Evolutionary conservation across 2,329 filamentous ascomycete species (phyloP).

Genomic region (Pseudocercospora vitis): DNA sequence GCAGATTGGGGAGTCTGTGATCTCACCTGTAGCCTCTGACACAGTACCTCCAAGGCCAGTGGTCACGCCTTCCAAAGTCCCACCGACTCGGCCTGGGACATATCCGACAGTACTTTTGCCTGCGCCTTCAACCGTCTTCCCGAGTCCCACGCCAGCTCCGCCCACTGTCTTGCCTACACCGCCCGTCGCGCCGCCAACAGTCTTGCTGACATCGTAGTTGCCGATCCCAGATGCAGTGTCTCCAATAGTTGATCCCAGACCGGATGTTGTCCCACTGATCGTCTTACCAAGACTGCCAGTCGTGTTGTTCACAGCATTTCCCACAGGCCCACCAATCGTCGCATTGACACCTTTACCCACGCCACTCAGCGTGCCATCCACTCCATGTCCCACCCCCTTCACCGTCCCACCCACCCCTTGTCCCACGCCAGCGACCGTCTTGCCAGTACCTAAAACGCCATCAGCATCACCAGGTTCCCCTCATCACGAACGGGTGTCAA

Average conservation of each 20-base stretch:
- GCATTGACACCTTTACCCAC: conserved; percentile 29
- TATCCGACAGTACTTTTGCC: conserved; percentile 39
- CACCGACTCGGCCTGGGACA: conserved; percentile 41
- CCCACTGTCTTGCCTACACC: conserved; percentile 40
- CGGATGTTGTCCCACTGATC: conserved; percentile 42
- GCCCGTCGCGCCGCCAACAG: conserved; percentile 40
- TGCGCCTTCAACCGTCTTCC: conserved; percentile 31
- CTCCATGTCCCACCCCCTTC: conserved; percentile 15
- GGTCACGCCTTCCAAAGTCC: conserved; percentile 45
- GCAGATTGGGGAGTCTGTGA: background rate
- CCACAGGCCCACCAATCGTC: conserved; percentile 20
- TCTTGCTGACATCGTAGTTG: conserved; percentile 44
- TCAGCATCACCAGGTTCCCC: background rate
- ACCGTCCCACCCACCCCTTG: conserved; percentile 23
- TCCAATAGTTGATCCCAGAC: conserved; percentile 45
- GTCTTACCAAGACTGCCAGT: conserved; percentile 46
- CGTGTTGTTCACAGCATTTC: conserved; percentile 40
- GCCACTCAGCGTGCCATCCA: conserved; percentile 17
- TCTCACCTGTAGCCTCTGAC: conserved; percentile 30
- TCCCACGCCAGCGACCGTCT: conserved; percentile 32
- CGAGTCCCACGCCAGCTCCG: conserved; percentile 35
- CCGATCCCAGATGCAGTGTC: conserved; percentile 48
- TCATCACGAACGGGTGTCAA: background rate
- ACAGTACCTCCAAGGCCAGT: conserved; percentile 46
- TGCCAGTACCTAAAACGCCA: conserved; percentile 21